Base-by-base conservation (phyloP, 2,329 filamentous ascomycete species). In the Colletotrichum cordylinicola region DNA sequence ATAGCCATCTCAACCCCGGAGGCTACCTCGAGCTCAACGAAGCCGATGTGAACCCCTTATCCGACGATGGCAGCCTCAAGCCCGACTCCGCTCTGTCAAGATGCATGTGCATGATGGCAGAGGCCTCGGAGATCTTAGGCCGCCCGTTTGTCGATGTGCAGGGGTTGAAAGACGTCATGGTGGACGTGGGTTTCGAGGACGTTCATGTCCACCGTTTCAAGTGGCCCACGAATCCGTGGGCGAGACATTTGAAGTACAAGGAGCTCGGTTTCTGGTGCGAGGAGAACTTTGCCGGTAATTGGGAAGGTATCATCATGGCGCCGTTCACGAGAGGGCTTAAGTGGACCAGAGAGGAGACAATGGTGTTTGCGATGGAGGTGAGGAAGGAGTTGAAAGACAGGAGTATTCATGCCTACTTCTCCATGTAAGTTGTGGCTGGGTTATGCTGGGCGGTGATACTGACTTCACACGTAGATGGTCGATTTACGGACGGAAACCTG, bases 151-250 rank as follows among this genome's bases (percentile, higher is more conserved):
- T 88, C 62, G 87, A 89, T 70, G 83, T 79, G 21, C 85, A 84
- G 0, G 74, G 85, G 21, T 8, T 62, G 35, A 71, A 71, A 8
- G 81, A 84, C 48, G 84, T 86, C 67, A 84, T 91, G 80, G 80
- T 83, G 12, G 87, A 88, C n/a, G 88, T 87, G 0, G 91, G 91
- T 1, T 92, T 92, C 77, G 82, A 86, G 68, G 86, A 91, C 70
- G 86, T 92, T 1, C 82, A 82, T 0, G 86, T 90, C 79, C 82
- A 85, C 2, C 79, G 87, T 24, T 88, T 84, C 78, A 88, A 87
- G 80, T 87, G 89, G 82, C 90, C 90, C 1, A 85, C 84, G 37
- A 89, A 88, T 78, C 80, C 83, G 16, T 91, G 90, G 90, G 86
- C 89, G 0, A 87, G 86, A 65, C 86, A 90, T 52, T 83, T 84